Evolutionary conservation across 805 yeast genomes (phyloP), one percentile per base, ranked within the genome.

Genomic region (Barnettozyma siamensis): DNA sequence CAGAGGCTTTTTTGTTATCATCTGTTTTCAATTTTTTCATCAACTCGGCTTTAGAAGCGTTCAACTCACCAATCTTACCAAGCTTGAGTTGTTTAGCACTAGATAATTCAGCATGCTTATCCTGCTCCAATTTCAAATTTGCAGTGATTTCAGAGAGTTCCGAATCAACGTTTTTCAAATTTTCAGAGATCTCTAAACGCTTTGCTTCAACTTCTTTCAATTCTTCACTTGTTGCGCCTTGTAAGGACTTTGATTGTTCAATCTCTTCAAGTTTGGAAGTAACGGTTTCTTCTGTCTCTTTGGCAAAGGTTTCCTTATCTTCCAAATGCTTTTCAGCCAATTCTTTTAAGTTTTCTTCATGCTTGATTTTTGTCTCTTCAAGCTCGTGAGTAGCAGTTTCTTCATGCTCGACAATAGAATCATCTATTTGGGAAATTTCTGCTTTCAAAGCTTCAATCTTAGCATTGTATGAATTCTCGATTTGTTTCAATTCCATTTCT

Each of bases 271-370:
- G 33, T 36, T 54, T 54, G 15, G 41, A 41, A 19, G 40, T 31
- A 35, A 51, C 49, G 31, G 46, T 47, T 18, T 37, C 28, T 31
- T 54, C 57, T 16, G 55, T 55, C 38, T 57, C 58, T 33, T 54
- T 52, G 17, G 35, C 31, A 33, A 42, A 46, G 13, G 33, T 35
- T 26, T 45, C 35, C 41, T 53, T 55, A 5, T 42, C 41, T 35
- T 51, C 57, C 24, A 42, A 56, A 28, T 51, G 60, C 37, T 54
- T 38, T 32, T 47, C 53, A 27, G 41, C 51, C n/a, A 54, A 40
- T 23, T 43, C 45, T 40, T 48, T 46, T 8, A 48, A 40, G 15
- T 42, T 38, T 17, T 40, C 41, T 24, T 50, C 56, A 37, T 46
- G 52, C 5, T 44, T 24, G 15, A 18, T 37, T 30, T 51, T 45